These are phyloP conservation scores for Saccharomycopsis microspora DNA, from an alignment of 805 yeast species.

Conservation along the genomic window DNA sequence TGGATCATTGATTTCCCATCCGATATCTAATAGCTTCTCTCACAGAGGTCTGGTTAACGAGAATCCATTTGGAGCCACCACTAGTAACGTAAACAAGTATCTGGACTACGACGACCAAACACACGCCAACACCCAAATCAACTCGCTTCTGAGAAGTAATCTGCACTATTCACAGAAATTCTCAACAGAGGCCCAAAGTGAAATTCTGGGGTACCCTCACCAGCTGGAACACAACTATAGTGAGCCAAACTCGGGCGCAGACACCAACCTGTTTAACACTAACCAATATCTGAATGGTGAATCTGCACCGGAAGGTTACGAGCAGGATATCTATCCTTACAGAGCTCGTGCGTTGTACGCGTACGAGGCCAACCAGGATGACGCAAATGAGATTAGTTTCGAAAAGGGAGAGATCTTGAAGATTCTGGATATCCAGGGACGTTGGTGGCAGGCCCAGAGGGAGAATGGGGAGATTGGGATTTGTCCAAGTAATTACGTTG, in stretches of 20 bases:
- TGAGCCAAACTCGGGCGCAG: conserved; percentile 1
- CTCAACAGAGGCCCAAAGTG: conserved; percentile 2
- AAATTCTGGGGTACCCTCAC: conserved; percentile 1
- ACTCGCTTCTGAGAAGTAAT: conserved; percentile 12
- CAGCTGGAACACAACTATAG: background rate
- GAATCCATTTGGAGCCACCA: conserved; percentile 17
- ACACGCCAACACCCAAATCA: conserved; percentile 15
- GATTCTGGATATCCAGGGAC: conserved; percentile 86
- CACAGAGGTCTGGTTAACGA: conserved; percentile 8
- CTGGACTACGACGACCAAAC: conserved; percentile 16
- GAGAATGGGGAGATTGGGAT: conserved; percentile 89
- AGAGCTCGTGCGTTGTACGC: conserved; percentile 79
- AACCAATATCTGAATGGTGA: conserved; percentile 3
- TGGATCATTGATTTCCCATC: conserved; percentile 11
- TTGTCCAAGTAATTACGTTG: conserved; percentile 91
- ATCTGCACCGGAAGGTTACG: conserved; percentile 15
- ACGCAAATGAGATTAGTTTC: conserved; percentile 85
- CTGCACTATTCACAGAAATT: conserved; percentile 15
- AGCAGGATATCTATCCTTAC: conserved; percentile 46
- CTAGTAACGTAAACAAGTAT: conserved; percentile 16
- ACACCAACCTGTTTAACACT: conserved; percentile 2
- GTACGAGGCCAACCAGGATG: conserved; percentile 85
- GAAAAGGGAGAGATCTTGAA: conserved; percentile 84
- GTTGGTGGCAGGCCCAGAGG: conserved; percentile 98
- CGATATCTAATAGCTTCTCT: conserved; percentile 13